phyloP scores from a whole-genome alignment of 768 basidiomycete species.

The Cystobasidium onofrii region DNA sequence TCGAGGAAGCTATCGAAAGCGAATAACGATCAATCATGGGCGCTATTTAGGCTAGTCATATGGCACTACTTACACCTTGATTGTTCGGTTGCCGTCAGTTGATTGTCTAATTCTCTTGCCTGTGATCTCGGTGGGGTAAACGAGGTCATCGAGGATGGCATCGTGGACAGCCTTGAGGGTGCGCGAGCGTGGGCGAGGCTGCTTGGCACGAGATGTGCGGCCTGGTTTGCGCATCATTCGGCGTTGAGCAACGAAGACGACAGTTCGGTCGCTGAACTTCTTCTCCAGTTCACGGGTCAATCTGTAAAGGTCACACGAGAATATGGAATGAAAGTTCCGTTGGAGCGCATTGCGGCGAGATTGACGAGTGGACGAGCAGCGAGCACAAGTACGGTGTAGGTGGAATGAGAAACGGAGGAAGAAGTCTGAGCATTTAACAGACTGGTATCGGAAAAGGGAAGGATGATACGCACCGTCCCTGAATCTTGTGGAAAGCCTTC shows the following conservation, averaged over 20 bases:
- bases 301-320: constrained; percentile 49
- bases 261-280: constrained; percentile 99
- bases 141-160: constrained; percentile 96
- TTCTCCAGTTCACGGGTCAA: constrained; percentile 98
- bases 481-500: constrained; percentile 98
- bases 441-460: constrained; percentile 1
- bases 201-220: constrained; percentile 79
- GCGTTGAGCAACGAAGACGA: constrained; percentile 97
- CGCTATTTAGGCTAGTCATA: background rate
- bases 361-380: background rate
- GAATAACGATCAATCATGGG: background rate
- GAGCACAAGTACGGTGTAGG: background rate
- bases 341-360: background rate
- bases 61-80: constrained; percentile 73
- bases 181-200: constrained; percentile 93
- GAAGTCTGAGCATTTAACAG: constrained; percentile 32
- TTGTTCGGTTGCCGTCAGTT: constrained; percentile 85
- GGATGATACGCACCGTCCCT: constrained; percentile 64
- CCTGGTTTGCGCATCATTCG: constrained; percentile 96
- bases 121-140: constrained; percentile 93
- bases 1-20: constrained; percentile 69
- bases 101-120: constrained; percentile 94
- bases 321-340: background rate
- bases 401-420: constrained; percentile 30
- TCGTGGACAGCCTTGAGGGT: constrained; percentile 97